Base-by-base conservation (phyloP, 129 eudicot genomes). In the Arctium minus region DNA sequence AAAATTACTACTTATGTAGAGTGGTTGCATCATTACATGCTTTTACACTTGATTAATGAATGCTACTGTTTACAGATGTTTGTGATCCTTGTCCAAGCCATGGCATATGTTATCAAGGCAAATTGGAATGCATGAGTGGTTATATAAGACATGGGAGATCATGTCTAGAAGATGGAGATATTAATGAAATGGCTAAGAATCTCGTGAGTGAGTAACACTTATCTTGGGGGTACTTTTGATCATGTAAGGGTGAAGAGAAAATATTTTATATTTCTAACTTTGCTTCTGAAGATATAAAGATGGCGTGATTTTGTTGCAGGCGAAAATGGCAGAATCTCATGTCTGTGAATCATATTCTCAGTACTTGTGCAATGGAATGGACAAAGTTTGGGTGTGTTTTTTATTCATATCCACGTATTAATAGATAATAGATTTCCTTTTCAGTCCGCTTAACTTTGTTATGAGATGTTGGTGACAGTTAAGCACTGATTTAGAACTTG, bases 1-100 rank as follows among this genome's bases (percentile, higher is more conserved):
- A 74, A 15, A 56, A 13, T 38, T 40, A 11, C 74, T 38, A 38
- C 65, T 12, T 69, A 39, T 67, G 56, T 78, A 36, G 62, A 67
- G 22, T 38, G 31, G 3, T 67, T 8, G 2, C 72, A 36, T 36
- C 50, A 35, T 44, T 78, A 68, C 56, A 27, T 72, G 69, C 38
- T 83, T 36, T 48, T 8, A 78, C 67, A 30, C 44, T 10, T 62
- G 39, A 53, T 65, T 62, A 48, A 72, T 18, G 3, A 69, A 48
- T 37, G n/a, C 36, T 71, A 32, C 69, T 77, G 15, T 71, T 72
- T 90, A 79, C 90, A 96, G 99, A 90, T 72, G 62, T 65, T 76
- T 96, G 99, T 79, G 89, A 90, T 80, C 94, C 98, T 75, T 96
- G 99, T 88, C 99, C 99, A 60, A 83, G 78, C 74, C 84, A 93